phyloP scores from a whole-genome alignment of 164 flowering plant genomes.

The Hamamelis virginiana region DNA sequence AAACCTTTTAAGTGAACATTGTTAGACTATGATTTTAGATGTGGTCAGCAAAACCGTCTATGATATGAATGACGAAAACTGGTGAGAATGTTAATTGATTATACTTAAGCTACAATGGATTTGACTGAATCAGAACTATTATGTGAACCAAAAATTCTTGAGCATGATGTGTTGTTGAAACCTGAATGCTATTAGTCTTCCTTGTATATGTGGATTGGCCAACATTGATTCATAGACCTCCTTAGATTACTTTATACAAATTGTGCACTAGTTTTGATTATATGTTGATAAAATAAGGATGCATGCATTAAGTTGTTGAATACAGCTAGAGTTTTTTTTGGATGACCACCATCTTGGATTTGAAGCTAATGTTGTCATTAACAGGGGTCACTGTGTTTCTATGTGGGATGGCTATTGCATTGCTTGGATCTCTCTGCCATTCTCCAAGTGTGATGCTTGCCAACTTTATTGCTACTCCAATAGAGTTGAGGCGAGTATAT shows the following conservation, averaged over 20 bases:
- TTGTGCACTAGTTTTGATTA: neutral
- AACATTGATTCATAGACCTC: neutral
- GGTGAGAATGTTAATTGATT: neutral
- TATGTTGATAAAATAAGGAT: neutral
- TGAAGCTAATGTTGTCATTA: conserved; percentile 11
- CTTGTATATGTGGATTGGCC: neutral
- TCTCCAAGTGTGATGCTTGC: conserved; percentile 84
- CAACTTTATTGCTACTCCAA: conserved; percentile 89
- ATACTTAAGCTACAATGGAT: neutral
- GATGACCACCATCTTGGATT: neutral
- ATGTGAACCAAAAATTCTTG: neutral
- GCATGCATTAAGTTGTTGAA: neutral
- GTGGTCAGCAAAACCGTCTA: too few relatives aligned
- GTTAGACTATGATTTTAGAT: too few relatives aligned
- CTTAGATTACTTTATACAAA: neutral
- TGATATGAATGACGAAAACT: too few relatives aligned
- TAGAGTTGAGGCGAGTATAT: conserved; percentile 71
- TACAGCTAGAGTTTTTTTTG: neutral
- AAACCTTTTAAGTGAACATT: too few relatives aligned
- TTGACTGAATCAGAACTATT: neutral
- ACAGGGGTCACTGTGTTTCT: conserved; percentile 85
- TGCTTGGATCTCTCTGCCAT: conserved; percentile 75
- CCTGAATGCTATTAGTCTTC: neutral
- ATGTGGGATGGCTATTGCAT: conserved; percentile 86
- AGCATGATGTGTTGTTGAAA: neutral